Percentiles rank a stretch among this genome's conserved stretches.
Conservation (phyloP, 1,284 basidiomycete genomes). For the Inonotus hispidus region DNA sequence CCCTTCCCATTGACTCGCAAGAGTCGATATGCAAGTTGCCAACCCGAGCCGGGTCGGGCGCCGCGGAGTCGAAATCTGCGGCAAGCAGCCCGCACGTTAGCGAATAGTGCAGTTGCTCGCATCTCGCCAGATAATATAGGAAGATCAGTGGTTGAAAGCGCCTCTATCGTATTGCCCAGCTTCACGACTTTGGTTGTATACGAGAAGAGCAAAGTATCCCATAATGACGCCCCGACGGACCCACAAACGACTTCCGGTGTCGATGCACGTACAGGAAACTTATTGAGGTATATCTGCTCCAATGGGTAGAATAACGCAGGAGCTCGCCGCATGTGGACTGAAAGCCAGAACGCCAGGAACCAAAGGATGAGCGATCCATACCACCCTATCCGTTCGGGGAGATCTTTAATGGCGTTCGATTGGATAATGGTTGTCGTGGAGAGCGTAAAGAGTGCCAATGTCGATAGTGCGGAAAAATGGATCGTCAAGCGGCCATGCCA, state of each 20-base stretch:
- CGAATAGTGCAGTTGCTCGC: slow-evolving; percentile 57
- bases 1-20: slow-evolving; percentile 23
- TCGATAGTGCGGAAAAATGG: slow-evolving; percentile 58
- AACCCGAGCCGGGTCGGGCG: slow-evolving; percentile 50
- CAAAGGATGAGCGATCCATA: slow-evolving; percentile 47
- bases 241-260: slow-evolving; percentile 50
- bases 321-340: slow-evolving; percentile 60
- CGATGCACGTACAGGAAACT: slow-evolving; percentile 50
- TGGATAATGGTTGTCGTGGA: slow-evolving; percentile 53
- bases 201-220: slow-evolving; percentile 65
- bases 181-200: slow-evolving; percentile 82
- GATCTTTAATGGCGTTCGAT: slow-evolving; percentile 19
- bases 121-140: slow-evolving; percentile 71
- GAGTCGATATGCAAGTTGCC: slow-evolving; percentile 37
- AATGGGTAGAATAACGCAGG: slow-evolving; percentile 70
- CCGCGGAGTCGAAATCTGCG: slow-evolving; percentile 36
- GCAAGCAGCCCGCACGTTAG: slow-evolving; percentile 39
- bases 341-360: slow-evolving; percentile 39
- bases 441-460: slow-evolving; percentile 46
- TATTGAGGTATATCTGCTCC: slow-evolving; percentile 67
- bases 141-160: slow-evolving; percentile 79
- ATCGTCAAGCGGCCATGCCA: slow-evolving; percentile 59
- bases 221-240: slow-evolving; percentile 43
- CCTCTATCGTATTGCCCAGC: slow-evolving; percentile 67
- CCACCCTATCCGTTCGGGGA: slow-evolving; percentile 35